These are phyloP conservation scores for Nannizziopsis arthrosporioides DNA, from an alignment of 2,329 filamentous ascomycete genomes.

Conservation along the genomic window DNA sequence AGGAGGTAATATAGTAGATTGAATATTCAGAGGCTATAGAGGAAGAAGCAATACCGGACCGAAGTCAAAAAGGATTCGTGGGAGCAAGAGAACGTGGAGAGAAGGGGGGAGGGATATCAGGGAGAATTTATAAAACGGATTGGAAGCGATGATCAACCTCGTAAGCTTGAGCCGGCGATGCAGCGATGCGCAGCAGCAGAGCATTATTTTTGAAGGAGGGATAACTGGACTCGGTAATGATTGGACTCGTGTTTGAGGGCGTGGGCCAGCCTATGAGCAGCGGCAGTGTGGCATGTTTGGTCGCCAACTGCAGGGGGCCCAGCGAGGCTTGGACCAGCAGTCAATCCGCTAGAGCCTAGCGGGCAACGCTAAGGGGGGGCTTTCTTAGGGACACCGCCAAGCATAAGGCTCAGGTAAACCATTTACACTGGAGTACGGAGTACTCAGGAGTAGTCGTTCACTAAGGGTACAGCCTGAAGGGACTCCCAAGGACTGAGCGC, in stretches of 20 bases:
- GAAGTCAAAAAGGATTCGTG: background rate
- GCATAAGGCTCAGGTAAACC: too few relatives aligned
- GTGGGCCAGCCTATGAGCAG: background rate
- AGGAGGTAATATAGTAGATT: background rate
- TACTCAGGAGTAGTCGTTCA: too few relatives aligned
- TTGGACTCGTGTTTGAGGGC: background rate
- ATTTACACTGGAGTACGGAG: too few relatives aligned
- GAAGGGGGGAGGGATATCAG: background rate
- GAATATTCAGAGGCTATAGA: background rate
- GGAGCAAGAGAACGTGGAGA: background rate
- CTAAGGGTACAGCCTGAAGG: too few relatives aligned
- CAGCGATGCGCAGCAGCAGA: constrained; percentile 1
- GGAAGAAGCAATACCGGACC: background rate
- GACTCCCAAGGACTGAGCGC: too few relatives aligned
- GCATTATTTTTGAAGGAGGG: background rate
- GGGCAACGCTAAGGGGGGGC: too few relatives aligned
- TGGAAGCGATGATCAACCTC: background rate
- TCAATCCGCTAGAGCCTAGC: too few relatives aligned
- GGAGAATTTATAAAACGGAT: background rate
- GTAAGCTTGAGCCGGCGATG: background rate
- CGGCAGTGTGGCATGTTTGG: constrained; percentile 1
- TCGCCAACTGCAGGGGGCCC: constrained; percentile 2
- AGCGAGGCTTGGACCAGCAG: constrained; percentile 6
- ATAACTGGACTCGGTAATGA: background rate
- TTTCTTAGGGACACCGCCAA: too few relatives aligned